Conservation (phyloP, 2,329 filamentous ascomycete genomes). For the Mycosphaerelloides madeirae region DNA sequence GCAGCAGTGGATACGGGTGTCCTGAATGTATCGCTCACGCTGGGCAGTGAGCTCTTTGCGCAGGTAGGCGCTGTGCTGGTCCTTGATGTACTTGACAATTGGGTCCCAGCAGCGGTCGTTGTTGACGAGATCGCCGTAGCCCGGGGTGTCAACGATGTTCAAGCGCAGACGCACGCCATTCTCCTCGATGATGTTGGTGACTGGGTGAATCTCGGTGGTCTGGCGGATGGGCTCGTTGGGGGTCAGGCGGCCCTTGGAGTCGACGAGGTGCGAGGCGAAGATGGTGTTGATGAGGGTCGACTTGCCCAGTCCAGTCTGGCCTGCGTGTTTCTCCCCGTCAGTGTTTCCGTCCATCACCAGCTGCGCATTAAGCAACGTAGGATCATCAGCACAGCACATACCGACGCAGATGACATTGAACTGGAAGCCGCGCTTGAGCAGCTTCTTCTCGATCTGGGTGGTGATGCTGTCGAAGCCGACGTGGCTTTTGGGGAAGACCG, state of each 20-base stretch:
- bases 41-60: conserved; percentile 99
- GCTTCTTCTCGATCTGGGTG: conserved; percentile 98
- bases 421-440: conserved; percentile 98
- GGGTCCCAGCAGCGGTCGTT: conserved; percentile 99
- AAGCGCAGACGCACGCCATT: conserved; percentile 95
- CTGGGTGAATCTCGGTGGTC: conserved; percentile 96
- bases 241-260: conserved; percentile 91
- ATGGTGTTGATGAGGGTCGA: conserved; percentile 99
- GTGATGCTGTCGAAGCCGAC: conserved; percentile 99
- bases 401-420: conserved; percentile 99
- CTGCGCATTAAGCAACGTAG: no score
- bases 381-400: conserved; percentile 50
- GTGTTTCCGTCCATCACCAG: background rate
- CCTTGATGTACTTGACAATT: conserved; percentile 99
- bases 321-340: conserved; percentile 45
- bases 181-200: conserved; percentile 98
- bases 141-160: conserved; percentile 98
- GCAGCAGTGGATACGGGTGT: conserved; percentile 98
- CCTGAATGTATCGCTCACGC: conserved; percentile 97
- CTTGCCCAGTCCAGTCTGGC: conserved; percentile 97
- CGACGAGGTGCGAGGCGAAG: conserved; percentile 98
- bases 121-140: conserved; percentile 98
- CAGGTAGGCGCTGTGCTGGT: conserved; percentile 98
- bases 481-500: conserved; percentile 87
- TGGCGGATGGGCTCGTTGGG: conserved; percentile 90